These are phyloP conservation scores for Penicillium polonicum DNA, from an alignment of 2,329 filamentous ascomycete species.

Conservation along the genomic window DNA sequence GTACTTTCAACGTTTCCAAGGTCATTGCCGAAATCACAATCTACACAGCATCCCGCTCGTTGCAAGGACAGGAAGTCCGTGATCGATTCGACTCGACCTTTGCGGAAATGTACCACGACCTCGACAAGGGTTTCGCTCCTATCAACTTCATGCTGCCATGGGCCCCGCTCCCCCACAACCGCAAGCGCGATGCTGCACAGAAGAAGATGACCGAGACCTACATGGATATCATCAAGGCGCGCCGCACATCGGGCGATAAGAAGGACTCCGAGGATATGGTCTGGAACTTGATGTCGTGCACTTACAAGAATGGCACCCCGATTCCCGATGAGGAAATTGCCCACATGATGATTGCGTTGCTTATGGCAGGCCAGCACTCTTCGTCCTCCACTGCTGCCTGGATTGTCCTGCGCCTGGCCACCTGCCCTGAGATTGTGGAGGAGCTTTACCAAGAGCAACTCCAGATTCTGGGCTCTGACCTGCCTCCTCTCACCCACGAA, in stretches of 20 bases:
- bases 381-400: conserved; percentile 81
- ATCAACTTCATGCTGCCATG: conserved; percentile 90
- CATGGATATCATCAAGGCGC: conserved; percentile 74
- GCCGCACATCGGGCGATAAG: conserved; percentile 56
- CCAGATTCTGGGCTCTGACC: conserved; percentile 67
- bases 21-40: conserved; percentile 84
- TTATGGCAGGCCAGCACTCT: conserved; percentile 90
- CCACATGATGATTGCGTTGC: conserved; percentile 89
- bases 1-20: conserved; percentile 69
- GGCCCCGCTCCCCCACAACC: conserved; percentile 86
- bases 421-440: conserved; percentile 74
- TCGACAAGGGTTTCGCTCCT: conserved; percentile 85
- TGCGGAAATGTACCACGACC: conserved; percentile 79
- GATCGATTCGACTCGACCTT: conserved; percentile 76
- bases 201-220: conserved; percentile 78
- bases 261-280: conserved; percentile 73
- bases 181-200: conserved; percentile 75
- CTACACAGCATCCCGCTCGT: conserved; percentile 80
- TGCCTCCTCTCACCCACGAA: conserved; percentile 74
- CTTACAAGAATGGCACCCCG: conserved; percentile 76
- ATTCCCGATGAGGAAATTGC: conserved; percentile 84
- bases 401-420: conserved; percentile 79
- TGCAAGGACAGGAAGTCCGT: conserved; percentile 82
- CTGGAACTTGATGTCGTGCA: conserved; percentile 81
- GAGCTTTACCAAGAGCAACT: conserved; percentile 83